Evolutionary conservation across 768 basidiomycete genomes (phyloP), one percentile per base, ranked within the genome.

Genomic region (Leucogyrophana mollusca): DNA sequence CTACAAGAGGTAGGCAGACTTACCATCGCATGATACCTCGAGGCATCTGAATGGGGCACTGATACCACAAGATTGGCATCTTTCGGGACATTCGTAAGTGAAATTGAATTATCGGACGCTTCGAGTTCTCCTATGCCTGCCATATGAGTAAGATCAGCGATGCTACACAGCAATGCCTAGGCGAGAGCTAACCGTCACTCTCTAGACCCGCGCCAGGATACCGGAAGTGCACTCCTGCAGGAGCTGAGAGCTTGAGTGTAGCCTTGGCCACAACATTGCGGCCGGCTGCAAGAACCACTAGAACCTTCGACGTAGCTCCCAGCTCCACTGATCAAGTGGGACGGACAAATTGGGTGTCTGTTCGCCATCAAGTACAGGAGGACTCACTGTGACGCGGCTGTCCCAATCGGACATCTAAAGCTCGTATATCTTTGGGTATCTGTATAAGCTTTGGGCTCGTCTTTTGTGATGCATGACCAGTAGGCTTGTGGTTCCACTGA

Each of bases 31-130:
- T 75, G 72, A 46, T 80, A 73, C 20, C 78, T 72, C 8, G 85
- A 81, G 0, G 77, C 75, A 60, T 87, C 84, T 0, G 78, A 77
- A 60, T 90, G 84, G 3, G 88, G 85, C 23, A 90, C 57, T 22
- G 73, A 64, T 36, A 88, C 61, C n/a, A 66, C 60, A 20, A 85
- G 49, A 17, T 66, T 67, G 3, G 69, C 66, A 43, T 78, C 71
- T 53, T 71, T 62, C 2, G 77, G 67, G 11, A 84, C 56, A 43
- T 85, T 72, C 18, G 64, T 40, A 14, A 87, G 54, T 14, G 71
- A 66, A 17, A 88, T 62, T 10, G 66, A 61, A 25, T 74, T 69
- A 25, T 72, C 70, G n/a, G 66, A 64, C 20, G 61, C 56, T 47
- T 76, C 61, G 3, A 81, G 57, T 17, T 54, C 43, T 9, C 53